These are phyloP conservation scores for Mycothermus thermophilus DNA, from an alignment of 495 filamentous ascomycete genomes.

Conservation along the genomic window DNA sequence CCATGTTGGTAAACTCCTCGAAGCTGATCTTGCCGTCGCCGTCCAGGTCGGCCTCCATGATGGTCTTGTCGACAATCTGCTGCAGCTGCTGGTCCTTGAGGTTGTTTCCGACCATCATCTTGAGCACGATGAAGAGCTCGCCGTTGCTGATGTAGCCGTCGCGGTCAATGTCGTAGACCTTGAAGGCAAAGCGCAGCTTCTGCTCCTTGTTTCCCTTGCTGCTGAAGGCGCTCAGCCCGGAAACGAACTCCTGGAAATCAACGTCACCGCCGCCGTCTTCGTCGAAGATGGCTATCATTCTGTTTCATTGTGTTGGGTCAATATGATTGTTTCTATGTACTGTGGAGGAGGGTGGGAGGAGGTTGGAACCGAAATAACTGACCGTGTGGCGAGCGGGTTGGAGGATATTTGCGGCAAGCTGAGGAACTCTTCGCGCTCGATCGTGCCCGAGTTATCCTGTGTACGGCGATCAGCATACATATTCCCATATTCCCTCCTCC, in stretches of 20 bases:
- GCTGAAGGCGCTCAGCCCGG: slow-evolving; percentile 85
- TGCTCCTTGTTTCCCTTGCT: slow-evolving; percentile 98
- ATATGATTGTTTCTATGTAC: no score
- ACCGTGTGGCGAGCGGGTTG: no score
- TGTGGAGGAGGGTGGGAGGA: no score
- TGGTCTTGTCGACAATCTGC: slow-evolving; percentile 98
- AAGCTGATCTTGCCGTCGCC: slow-evolving; percentile 97
- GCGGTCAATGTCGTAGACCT: slow-evolving; percentile 98
- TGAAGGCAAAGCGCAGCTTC: slow-evolving; percentile 95
- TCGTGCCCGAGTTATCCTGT: slow-evolving; percentile 92
- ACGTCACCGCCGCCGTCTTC: slow-evolving; percentile 97
- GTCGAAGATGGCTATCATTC: slow-evolving; percentile 99
- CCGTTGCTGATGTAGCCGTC: slow-evolving; percentile 99
- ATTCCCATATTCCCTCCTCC: background rate
- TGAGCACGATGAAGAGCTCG: slow-evolving; percentile 96
- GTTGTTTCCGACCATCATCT: slow-evolving; percentile 99
- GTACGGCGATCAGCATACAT: background rate
- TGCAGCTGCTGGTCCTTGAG: slow-evolving; percentile 98
- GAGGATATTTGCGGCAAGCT: slow-evolving; percentile 94
- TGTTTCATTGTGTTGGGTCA: no score
- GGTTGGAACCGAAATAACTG: no score
- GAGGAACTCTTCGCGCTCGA: slow-evolving; percentile 97
- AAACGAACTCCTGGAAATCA: slow-evolving; percentile 98
- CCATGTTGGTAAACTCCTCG: slow-evolving; percentile 97
- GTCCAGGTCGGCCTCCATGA: slow-evolving; percentile 98